Conservation (phyloP, 1,284 basidiomycete species). For the Cryptococcus deneoformans region DNA sequence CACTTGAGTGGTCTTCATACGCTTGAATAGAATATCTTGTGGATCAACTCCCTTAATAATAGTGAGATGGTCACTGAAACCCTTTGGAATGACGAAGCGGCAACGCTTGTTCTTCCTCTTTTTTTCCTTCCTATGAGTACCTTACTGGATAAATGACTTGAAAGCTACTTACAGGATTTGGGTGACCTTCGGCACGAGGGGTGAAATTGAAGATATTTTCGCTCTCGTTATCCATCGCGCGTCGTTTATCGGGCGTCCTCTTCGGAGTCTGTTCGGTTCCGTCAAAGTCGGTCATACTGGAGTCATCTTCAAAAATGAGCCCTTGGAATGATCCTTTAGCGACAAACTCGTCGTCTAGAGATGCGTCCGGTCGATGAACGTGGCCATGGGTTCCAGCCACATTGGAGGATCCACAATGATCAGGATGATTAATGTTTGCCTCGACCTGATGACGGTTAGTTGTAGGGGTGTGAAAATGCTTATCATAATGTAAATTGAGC, state of each 20-base stretch:
- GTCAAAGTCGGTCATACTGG: background rate
- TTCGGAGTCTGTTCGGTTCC: background rate
- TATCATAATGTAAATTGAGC: too few species aligned
- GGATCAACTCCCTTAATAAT: slow-evolving; percentile 1
- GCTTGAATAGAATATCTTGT: slow-evolving; percentile 1
- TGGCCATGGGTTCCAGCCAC: too few species aligned
- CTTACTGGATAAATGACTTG: too few species aligned
- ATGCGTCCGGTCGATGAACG: background rate
- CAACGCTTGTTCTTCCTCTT: too few species aligned
- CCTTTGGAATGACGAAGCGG: slow-evolving; percentile 8
- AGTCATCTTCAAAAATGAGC: slow-evolving; percentile 1
- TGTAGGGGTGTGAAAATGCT: too few species aligned
- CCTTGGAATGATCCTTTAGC: background rate
- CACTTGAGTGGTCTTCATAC: background rate
- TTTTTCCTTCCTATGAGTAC: too few species aligned
- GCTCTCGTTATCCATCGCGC: background rate
- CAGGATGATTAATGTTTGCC: too few species aligned
- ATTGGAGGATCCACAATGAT: too few species aligned
- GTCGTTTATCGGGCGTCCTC: background rate
- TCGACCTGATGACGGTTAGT: too few species aligned
- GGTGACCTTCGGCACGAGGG: background rate
- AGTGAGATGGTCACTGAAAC: background rate
- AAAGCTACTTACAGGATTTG: background rate
- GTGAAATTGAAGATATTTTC: slow-evolving; percentile 10
- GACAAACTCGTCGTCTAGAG: background rate